Evolutionary conservation across 805 yeast genomes (phyloP).

Genomic region (Candida ortonii): DNA sequence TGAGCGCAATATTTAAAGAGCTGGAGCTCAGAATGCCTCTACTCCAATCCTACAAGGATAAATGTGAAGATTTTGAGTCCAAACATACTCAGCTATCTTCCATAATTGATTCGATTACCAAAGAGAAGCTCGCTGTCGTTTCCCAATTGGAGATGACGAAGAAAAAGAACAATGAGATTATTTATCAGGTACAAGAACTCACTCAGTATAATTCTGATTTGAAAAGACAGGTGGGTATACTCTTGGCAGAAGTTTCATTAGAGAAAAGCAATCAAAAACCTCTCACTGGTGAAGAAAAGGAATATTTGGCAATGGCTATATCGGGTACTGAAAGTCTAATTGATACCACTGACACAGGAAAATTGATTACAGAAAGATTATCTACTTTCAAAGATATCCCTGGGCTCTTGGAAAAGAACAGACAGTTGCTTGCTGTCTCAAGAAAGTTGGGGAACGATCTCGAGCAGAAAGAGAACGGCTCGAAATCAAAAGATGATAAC

Average conservation of each 20-base stretch:
- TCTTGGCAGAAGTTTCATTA: slow-evolving; percentile 64
- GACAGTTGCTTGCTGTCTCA: slow-evolving; percentile 63
- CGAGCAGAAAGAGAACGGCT: slow-evolving; percentile 58
- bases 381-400: slow-evolving; percentile 64
- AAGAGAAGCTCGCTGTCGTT: slow-evolving; percentile 35
- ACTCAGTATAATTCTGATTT: slow-evolving; percentile 65
- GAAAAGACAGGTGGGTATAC: slow-evolving; percentile 75
- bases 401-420: slow-evolving; percentile 72
- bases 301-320: slow-evolving; percentile 58
- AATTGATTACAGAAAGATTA: slow-evolving; percentile 67
- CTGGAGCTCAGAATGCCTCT: slow-evolving; percentile 77
- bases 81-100: slow-evolving; percentile 54
- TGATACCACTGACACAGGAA: slow-evolving; percentile 63
- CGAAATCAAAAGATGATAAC: slow-evolving; percentile 46
- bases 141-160: slow-evolving; percentile 24
- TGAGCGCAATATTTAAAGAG: slow-evolving; percentile 70
- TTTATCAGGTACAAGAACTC: slow-evolving; percentile 46
- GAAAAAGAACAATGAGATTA: slow-evolving; percentile 39
- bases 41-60: slow-evolving; percentile 61
- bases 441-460: slow-evolving; percentile 70
- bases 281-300: slow-evolving; percentile 60
- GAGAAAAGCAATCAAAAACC: slow-evolving; percentile 57
- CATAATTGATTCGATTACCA: slow-evolving; percentile 50
- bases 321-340: slow-evolving; percentile 19
- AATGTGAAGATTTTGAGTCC: slow-evolving; percentile 53